Conservation (phyloP, 169 alveolate species). For the Plasmodium vinckei region DNA sequence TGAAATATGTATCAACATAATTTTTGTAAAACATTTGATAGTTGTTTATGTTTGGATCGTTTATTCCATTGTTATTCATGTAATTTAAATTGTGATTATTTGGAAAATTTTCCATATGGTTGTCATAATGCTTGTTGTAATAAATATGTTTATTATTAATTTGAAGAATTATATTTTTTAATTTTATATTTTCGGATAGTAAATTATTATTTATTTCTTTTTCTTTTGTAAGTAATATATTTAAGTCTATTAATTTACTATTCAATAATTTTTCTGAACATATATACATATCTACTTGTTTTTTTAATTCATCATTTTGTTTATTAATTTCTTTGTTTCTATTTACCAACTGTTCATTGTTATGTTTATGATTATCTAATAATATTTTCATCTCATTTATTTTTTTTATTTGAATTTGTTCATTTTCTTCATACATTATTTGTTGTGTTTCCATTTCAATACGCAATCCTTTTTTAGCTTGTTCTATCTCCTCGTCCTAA, state of each 20-base stretch:
- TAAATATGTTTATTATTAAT: slow-evolving; percentile 1
- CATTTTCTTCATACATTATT: slow-evolving; percentile 18
- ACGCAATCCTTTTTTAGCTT: neutral
- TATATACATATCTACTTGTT: slow-evolving; percentile 17
- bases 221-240: slow-evolving; percentile 35
- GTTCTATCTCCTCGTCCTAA: slow-evolving; percentile 71
- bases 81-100: slow-evolving; percentile 1
- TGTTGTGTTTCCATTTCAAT: slow-evolving; percentile 16
- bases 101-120: neutral
- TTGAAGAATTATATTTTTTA: slow-evolving; percentile 21
- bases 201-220: slow-evolving; percentile 48
- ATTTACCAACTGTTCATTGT: slow-evolving; percentile 1
- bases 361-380: slow-evolving; percentile 22
- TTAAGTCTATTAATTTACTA: slow-evolving; percentile 22
- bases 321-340: slow-evolving; percentile 31
- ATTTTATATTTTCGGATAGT: slow-evolving; percentile 42
- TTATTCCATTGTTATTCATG: neutral
- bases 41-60: neutral
- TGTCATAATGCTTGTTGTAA: neutral
- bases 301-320: slow-evolving; percentile 29
- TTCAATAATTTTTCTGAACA: slow-evolving; percentile 20
- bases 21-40: neutral
- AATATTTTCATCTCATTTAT: slow-evolving; percentile 21
- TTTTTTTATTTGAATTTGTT: slow-evolving; percentile 24
- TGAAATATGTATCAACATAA: neutral